Evolutionary conservation across 2,329 filamentous ascomycete species (phyloP), one percentile per base, ranked within the genome.

Genomic region (Pseudogymnoascus destructans): DNA sequence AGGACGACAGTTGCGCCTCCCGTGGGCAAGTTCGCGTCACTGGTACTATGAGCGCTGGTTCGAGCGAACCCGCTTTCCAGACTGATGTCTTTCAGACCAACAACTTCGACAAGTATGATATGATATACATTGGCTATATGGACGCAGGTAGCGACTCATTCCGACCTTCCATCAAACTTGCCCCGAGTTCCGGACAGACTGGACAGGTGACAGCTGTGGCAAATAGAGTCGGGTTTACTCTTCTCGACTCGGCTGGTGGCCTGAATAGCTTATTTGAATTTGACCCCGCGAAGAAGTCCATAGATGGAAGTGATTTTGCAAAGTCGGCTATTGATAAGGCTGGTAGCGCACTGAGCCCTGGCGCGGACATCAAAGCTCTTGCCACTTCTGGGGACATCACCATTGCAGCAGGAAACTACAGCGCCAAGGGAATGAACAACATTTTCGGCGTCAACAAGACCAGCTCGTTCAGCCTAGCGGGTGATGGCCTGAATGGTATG

Each of bases 91-190:
- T 80, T 69, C 93, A 98, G 71, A 95, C 91, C 15, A 98, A 98
- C 73, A 80, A 95, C 69, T 95, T 85, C 70, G 92, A 97, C 75
- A 98, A 98, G 72, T 97, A 95, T 68, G 93, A 98, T 68, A 84
- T 88, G 64, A 84, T 98, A 60, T 95, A 90, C 72, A 86, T 85
- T 63, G 93, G 91, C 52, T 83, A 83, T 63, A 82, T 98, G 58
- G 89, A 97, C 68, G 84, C 84, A 58, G 83, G 80, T 57, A 85
- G 81, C 8, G 75, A 74, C 62, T 79, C 79, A 17, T 96, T 96
- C 75, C 84, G 84, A 40, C 89, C 92, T 11, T 81, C 81, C 3
- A 83, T 98, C 57, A 95, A 87, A 0, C 74, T 98, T 46, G 79
- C 82, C 0, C 87, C 92, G 3, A 74, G 82, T 19, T 70, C 78